phyloP scores from a whole-genome alignment of 176 grass and related monocot genomes.

The Oryza glumipatula region DNA sequence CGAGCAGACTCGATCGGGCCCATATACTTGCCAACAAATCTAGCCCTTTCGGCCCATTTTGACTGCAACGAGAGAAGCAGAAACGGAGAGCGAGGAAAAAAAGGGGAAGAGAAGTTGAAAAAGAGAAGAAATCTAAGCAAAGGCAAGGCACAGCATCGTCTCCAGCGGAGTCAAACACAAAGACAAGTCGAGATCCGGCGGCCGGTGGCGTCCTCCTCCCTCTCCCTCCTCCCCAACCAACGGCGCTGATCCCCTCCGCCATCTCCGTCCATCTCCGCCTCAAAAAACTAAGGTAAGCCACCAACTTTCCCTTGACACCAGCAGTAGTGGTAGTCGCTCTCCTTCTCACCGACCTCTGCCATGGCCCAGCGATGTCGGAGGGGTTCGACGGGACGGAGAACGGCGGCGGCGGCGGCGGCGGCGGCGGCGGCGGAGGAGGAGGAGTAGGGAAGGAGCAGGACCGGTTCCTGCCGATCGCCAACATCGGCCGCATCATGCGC shows the following conservation, averaged over 20 bases:
- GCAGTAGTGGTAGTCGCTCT: too few relatives aligned
- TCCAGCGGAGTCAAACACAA: not conserved
- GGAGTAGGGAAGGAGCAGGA: conserved; percentile 59
- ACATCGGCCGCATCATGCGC: conserved; percentile 77
- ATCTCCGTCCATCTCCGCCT: conserved; percentile 34
- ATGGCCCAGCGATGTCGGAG: conserved; percentile 59
- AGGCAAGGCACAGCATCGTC: not conserved
- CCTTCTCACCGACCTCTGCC: not conserved
- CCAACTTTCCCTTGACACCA: not conserved
- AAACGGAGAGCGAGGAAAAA: not conserved
- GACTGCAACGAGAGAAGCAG: not conserved
- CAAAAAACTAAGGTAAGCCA: conserved; percentile 25
- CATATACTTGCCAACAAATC: too few relatives aligned
- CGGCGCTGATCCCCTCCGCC: conserved; percentile 60
- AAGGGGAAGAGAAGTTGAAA: not conserved
- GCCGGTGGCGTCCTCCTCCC: conserved; percentile 39
- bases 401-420: conserved; percentile 27
- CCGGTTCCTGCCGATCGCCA: conserved; percentile 76
- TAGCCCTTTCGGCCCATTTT: too few relatives aligned
- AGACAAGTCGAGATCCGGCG: conserved; percentile 45
- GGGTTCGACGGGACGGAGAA: conserved; percentile 26
- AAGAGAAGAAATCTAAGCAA: not conserved
- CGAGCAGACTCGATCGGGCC: too few relatives aligned
- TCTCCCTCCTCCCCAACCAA: conserved; percentile 42
- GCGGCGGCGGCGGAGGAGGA: conserved; percentile 9